A percentile compares a stretch with the other conserved stretches of the same genome.
These are phyloP conservation scores for Crucihimalaya himalaica DNA, from an alignment of 345 rosid species.

Conservation along the genomic window DNA sequence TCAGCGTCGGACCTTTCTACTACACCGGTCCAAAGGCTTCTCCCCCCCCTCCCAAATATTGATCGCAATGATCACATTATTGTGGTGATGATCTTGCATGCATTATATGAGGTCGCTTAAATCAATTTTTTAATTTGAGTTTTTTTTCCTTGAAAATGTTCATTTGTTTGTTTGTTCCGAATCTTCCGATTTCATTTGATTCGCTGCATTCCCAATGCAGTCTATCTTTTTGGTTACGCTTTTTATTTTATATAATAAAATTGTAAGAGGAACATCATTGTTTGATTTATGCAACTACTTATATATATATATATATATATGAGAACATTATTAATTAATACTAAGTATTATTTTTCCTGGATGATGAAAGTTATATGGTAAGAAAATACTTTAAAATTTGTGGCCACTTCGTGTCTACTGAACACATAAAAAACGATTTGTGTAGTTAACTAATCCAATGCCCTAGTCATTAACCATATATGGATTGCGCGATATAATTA, in stretches of 20 bases:
- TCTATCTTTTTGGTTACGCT: not conserved
- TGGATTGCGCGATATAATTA: not conserved
- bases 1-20: slow-evolving; percentile 44
- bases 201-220: slow-evolving; percentile 15
- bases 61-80: slow-evolving; percentile 20
- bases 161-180: slow-evolving; percentile 16
- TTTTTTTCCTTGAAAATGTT: not conserved
- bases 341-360: not conserved
- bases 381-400: not conserved
- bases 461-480: slow-evolving; percentile 6
- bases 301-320: not conserved
- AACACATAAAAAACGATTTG: not conserved
- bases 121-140: not conserved
- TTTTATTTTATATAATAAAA: not conserved
- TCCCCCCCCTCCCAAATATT: slow-evolving; percentile 36
- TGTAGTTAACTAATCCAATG: not conserved
- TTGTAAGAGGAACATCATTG: slow-evolving; percentile 1
- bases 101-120: slow-evolving; percentile 1
- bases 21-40: slow-evolving; percentile 40
- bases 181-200: slow-evolving; percentile 7
- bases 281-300: not conserved
- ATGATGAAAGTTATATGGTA: not conserved
- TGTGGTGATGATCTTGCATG: slow-evolving; percentile 13
- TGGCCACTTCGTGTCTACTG: not conserved
- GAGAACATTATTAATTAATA: not conserved